Evolutionary conservation across 345 rosid species (phyloP), one percentile per base, ranked within the genome.

Genomic region (Pugionium cornutum): DNA sequence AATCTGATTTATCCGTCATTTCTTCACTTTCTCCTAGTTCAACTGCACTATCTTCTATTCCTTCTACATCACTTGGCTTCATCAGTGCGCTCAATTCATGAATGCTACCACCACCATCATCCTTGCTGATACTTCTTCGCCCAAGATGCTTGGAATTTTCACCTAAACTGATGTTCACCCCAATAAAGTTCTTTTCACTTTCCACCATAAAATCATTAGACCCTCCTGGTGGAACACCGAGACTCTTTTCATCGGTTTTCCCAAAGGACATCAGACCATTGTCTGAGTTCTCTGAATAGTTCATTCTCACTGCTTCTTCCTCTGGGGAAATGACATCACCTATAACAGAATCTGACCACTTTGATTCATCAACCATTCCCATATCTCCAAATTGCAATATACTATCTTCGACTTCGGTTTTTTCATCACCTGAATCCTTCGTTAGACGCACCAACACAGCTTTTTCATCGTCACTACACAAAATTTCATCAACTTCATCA

Each of bases 401-500:
- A 64, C 52, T 53, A 47, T 55, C 65, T 48, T 9, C 78, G 6
- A 31, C 58, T 42, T 73, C 52, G 1, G 59, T 64, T 11, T 53
- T 77, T 50, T 69, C 78, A 63, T 65, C 75, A 67, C 71, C 53
- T 28, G 75, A 66, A 75, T 76, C 73, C 74, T 65, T 70, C 11
- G 53, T 72, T 53, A 63, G 70, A 50, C 64, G 64, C 4, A 74
- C 67, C 56, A 75, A 46, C 28, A 9, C 64, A 28, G 29, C 18
- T 35, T 53, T 69, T 34, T 78, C 76, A 39, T 76, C 83, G 9
- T 75, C 87, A 59, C 48, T 82, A 53, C 65, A 70, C 41, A 72
- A 45, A 47, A 70, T 40, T 18, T 76, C 81, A 32, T 80, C 77
- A 53, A 50, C 53, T 1, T 68, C 84, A 66, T 84, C 96, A 67